A percentile compares a stretch with the other conserved stretches of the same genome.
phyloP scores from a whole-genome alignment of 805 yeast genomes.

The Candida insectorum region DNA sequence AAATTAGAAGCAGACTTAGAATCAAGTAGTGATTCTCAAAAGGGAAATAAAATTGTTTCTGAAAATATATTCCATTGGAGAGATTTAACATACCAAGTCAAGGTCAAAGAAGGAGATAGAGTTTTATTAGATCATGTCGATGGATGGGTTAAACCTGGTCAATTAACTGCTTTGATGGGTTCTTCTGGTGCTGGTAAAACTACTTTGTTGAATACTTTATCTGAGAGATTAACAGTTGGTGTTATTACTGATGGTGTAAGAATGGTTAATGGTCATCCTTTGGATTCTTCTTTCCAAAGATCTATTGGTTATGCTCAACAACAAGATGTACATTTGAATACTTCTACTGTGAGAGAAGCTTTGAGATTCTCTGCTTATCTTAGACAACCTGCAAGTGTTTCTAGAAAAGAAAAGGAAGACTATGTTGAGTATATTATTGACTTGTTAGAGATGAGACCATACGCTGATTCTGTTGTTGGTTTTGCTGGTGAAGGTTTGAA shows the following conservation, averaged over 20 bases:
- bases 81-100: constrained; percentile 34
- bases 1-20: constrained; percentile 5
- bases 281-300: constrained; percentile 67
- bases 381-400: constrained; percentile 61
- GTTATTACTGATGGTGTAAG: constrained; percentile 62
- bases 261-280: constrained; percentile 63
- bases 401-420: constrained; percentile 55
- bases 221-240: constrained; percentile 70
- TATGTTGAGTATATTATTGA: constrained; percentile 69
- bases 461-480: constrained; percentile 81
- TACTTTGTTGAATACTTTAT: constrained; percentile 67
- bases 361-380: constrained; percentile 66
- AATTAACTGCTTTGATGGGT: constrained; percentile 80
- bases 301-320: constrained; percentile 81
- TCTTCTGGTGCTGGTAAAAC: constrained; percentile 89
- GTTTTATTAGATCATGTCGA: constrained; percentile 38
- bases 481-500: constrained; percentile 60
- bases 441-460: constrained; percentile 63
- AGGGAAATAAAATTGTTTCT: constrained; percentile 1
- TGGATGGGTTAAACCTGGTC: constrained; percentile 80
- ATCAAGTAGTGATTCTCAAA: constrained; percentile 7
- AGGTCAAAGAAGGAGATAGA: constrained; percentile 35
- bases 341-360: constrained; percentile 73
- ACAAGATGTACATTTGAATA: constrained; percentile 70
- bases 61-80: constrained; percentile 38